Base-by-base conservation (phyloP, 106 monocot species). In the Chionographis japonica region DNA sequence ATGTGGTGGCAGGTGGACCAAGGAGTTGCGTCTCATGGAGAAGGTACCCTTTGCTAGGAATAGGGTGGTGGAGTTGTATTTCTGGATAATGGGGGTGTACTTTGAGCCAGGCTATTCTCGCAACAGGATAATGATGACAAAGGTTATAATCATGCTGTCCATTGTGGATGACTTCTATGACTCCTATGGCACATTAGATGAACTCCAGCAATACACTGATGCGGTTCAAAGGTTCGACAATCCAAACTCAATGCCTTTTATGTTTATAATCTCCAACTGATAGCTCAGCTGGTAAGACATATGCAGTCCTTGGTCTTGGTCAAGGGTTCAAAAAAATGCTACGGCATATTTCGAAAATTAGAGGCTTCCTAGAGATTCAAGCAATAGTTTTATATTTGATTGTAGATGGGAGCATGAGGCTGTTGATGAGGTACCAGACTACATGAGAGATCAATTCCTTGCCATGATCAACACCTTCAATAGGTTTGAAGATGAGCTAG, bases 371-470 rank as follows among this genome's bases (percentile, higher is more conserved):
- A 6, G 11, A 3, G 3, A 13, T 37, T 53, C 1, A 37, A 36
- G 4, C 9, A 7, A 12, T 4, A 9, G 4, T 4, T 17, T 41
- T 20, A 65, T n/a, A 4, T 20, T n/a, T 18, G 0, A 55, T 11
- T 78, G 27, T 53, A 78, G 72, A 54, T 78, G 78, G 78, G 78
- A 78, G 52, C 17, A n/a, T 40, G 19, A 42, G 7, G 40, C 59
- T 49, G 41, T 42, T 37, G 27, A 58, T 15, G 51, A 40, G 1
- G 54, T 72, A 43, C 65, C 65, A 16, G 40, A 38, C 2, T 72
- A 61, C 12, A 2, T 78, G 42, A 78, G 50, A 53, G 8, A 65
- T 4, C 70, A 36, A 0, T 72, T 41, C 52, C 46, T 15, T 9
- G 37, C 51, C 39, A 1, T 71, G 1, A 11, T 58, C 14, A 17